These are phyloP conservation scores for Phaffomyces antillensis DNA, from an alignment of 805 yeast species.

Conservation along the genomic window DNA sequence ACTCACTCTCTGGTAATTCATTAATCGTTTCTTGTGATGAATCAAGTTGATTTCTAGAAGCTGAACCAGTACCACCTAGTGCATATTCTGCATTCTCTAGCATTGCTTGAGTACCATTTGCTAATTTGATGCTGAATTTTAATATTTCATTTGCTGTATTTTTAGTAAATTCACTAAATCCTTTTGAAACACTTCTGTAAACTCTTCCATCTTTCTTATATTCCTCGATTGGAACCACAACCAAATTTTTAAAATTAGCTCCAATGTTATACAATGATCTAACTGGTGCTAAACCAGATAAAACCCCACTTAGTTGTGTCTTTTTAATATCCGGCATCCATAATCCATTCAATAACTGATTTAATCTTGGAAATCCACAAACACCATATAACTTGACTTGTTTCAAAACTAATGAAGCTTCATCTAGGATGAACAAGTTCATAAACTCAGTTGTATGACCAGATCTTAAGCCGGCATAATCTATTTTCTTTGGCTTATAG, in stretches of 20 bases:
- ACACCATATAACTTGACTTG: conserved; percentile 65
- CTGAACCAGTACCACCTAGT: conserved; percentile 66
- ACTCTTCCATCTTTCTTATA: conserved; percentile 67
- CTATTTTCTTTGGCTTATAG: conserved; percentile 86
- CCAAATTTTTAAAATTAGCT: conserved; percentile 65
- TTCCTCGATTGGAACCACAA: conserved; percentile 68
- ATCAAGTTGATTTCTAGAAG: conserved; percentile 31
- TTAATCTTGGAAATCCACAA: conserved; percentile 61
- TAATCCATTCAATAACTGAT: conserved; percentile 46
- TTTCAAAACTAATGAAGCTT: conserved; percentile 63
- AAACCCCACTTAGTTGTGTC: conserved; percentile 73
- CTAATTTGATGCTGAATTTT: conserved; percentile 75
- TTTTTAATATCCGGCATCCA: conserved; percentile 87
- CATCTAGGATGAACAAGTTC: conserved; percentile 85
- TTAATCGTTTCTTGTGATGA: conserved; percentile 19
- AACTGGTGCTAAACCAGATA: conserved; percentile 81
- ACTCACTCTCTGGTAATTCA: conserved; percentile 29
- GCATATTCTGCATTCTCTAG: conserved; percentile 75
- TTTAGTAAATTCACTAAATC: conserved; percentile 64
- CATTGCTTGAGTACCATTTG: conserved; percentile 80
- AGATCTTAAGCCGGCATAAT: conserved; percentile 75
- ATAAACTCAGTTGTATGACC: conserved; percentile 84
- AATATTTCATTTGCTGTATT: conserved; percentile 76
- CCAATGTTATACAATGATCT: conserved; percentile 72
- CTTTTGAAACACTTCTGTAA: conserved; percentile 64